These are phyloP conservation scores for Russula compacta DNA, from an alignment of 768 basidiomycete genomes.

Conservation along the genomic window DNA sequence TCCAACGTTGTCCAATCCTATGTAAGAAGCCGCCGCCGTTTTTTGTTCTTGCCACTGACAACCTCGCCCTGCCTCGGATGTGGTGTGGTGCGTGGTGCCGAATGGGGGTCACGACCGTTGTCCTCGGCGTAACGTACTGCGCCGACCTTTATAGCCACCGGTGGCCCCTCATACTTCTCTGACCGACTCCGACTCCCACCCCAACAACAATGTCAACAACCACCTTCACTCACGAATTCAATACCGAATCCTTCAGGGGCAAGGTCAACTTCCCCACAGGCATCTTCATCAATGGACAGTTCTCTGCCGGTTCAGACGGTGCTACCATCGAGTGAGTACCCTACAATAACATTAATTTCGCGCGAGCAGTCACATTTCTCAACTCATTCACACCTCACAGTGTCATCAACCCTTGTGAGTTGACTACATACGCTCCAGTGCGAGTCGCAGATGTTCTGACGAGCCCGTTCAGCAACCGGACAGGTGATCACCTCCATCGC, in stretches of 20 bases:
- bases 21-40: too few species aligned
- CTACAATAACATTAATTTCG: too few species aligned
- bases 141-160: neutral
- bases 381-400: constrained; percentile 25
- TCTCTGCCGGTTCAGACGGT: constrained; percentile 44
- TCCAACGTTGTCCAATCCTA: too few species aligned
- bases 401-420: constrained; percentile 47
- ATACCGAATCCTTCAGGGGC: constrained; percentile 51
- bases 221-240: constrained; percentile 39
- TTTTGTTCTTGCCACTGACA: too few species aligned
- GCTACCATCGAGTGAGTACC: constrained; percentile 57
- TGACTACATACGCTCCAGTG: neutral
- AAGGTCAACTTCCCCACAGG: constrained; percentile 49
- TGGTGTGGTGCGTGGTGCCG: too few species aligned
- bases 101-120: too few species aligned
- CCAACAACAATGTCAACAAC: constrained; percentile 30
- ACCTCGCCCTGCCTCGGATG: too few species aligned
- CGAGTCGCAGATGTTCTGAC: neutral
- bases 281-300: constrained; percentile 65
- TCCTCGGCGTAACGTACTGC: too few species aligned
- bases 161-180: too few species aligned
- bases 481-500: constrained; percentile 48
- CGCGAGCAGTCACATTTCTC: too few species aligned
- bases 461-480: constrained; percentile 34
- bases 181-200: neutral